phyloP scores from a whole-genome alignment of 192 early-diverging fungal species.

The Polychytrium aggregatum region DNA sequence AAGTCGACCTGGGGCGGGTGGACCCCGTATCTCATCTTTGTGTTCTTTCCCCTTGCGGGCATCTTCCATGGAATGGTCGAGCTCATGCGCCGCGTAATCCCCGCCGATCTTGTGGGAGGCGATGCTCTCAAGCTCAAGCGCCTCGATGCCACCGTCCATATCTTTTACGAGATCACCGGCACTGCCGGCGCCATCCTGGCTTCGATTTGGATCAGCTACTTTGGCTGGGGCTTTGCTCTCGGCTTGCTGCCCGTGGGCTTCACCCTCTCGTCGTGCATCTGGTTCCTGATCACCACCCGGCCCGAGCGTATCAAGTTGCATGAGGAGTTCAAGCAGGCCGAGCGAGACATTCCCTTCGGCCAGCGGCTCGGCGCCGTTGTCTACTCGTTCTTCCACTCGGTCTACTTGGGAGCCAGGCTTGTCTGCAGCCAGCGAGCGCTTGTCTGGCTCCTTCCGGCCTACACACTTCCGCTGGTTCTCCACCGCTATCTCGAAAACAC shows the following conservation, averaged over 20 bases:
- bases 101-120: conserved; percentile 48
- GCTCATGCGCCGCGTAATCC: conserved; percentile 48
- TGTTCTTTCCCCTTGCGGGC: conserved; percentile 34
- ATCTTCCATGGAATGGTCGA: conserved; percentile 45
- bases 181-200: conserved; percentile 45
- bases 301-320: too few relatives aligned
- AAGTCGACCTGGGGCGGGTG: too few relatives aligned
- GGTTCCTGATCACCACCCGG: conserved; percentile 32
- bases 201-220: conserved; percentile 23
- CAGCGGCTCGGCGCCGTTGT: conserved; percentile 28
- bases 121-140: conserved; percentile 44
- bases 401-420: conserved; percentile 29
- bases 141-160: conserved; percentile 47
- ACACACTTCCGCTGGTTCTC: conserved; percentile 38
- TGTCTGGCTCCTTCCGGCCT: conserved; percentile 47
- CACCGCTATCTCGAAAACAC: conserved; percentile 46
- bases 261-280: conserved; percentile 24
- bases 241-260: conserved; percentile 38
- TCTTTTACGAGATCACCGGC: conserved; percentile 49
- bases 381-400: conserved; percentile 27
- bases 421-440: conserved; percentile 39
- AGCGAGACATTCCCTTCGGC: conserved; percentile 7
- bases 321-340: too few relatives aligned
- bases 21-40: too few relatives aligned
- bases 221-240: conserved; percentile 35